These are phyloP conservation scores for Malassezia nana DNA, from an alignment of 1,284 basidiomycete genomes.

Conservation along the genomic window DNA sequence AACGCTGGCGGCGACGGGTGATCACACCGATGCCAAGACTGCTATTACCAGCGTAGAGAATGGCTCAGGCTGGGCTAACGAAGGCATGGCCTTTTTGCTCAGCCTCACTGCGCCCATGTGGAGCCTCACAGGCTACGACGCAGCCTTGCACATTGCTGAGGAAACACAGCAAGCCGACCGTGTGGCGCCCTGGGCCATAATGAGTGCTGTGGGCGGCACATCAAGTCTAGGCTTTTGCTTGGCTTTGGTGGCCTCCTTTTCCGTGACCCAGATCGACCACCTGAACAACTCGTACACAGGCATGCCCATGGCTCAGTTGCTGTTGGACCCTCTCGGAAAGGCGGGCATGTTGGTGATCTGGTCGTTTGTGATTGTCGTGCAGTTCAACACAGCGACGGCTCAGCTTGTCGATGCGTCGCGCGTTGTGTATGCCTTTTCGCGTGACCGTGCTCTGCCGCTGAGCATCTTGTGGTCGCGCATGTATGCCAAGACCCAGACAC, in stretches of 20 bases:
- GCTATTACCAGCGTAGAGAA: too few relatives aligned
- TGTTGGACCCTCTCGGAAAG: conserved; percentile 59
- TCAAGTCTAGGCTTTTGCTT: background rate
- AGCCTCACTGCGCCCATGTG: too few relatives aligned
- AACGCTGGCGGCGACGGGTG: too few relatives aligned
- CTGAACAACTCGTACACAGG: background rate
- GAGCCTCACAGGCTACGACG: too few relatives aligned
- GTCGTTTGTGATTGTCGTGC: conserved; percentile 56
- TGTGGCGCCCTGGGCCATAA: background rate
- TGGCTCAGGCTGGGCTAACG: too few relatives aligned
- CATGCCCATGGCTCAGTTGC: conserved; percentile 60
- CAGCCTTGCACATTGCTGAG: too few relatives aligned
- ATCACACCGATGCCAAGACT: too few relatives aligned
- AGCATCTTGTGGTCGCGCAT: conserved; percentile 61
- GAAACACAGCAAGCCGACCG: background rate
- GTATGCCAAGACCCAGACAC: conserved; percentile 47
- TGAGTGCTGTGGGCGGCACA: background rate
- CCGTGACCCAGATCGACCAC: background rate
- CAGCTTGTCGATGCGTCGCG: conserved; percentile 65
- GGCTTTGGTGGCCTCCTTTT: background rate
- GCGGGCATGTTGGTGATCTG: conserved; percentile 62
- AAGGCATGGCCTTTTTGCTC: too few relatives aligned
- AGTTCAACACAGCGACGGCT: conserved; percentile 64
- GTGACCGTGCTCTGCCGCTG: conserved; percentile 63
- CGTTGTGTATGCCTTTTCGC: conserved; percentile 63